A percentile compares a stretch with the other conserved stretches of the same genome.
These are phyloP conservation scores for Hypoxylon crocopeplum DNA, from an alignment of 495 filamentous ascomycete species.

Conservation along the genomic window DNA sequence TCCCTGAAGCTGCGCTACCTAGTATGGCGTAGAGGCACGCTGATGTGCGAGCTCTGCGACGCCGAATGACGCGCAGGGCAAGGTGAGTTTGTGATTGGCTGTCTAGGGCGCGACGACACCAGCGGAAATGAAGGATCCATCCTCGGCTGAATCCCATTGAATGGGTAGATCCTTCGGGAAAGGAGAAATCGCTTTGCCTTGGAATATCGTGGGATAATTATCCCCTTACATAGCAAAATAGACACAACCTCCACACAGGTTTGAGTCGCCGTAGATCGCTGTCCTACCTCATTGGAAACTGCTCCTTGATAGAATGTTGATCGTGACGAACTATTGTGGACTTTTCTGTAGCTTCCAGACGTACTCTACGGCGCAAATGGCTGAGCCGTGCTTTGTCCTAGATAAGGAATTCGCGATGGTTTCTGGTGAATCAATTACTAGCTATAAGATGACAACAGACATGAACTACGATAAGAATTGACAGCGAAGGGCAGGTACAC, in stretches of 20 bases:
- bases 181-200: not conserved
- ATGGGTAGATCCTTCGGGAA: not conserved
- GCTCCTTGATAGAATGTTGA: too few relatives aligned
- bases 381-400: too few relatives aligned
- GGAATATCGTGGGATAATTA: not conserved
- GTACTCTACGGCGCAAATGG: too few relatives aligned
- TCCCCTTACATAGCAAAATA: not conserved
- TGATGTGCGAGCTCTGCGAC: not conserved
- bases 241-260: not conserved
- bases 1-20: not conserved
- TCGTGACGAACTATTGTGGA: too few relatives aligned
- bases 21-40: not conserved
- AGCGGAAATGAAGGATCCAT: constrained; percentile 3
- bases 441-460: too few relatives aligned
- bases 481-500: too few relatives aligned
- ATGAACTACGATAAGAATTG: too few relatives aligned
- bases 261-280: not conserved
- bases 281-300: too few relatives aligned
- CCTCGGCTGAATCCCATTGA: not conserved
- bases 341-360: too few relatives aligned
- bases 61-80: not conserved
- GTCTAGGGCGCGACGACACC: not conserved
- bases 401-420: too few relatives aligned
- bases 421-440: too few relatives aligned
- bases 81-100: not conserved